These are phyloP conservation scores for Aurinia saxatilis DNA, from an alignment of 345 rosid genomes.

Conservation along the genomic window DNA sequence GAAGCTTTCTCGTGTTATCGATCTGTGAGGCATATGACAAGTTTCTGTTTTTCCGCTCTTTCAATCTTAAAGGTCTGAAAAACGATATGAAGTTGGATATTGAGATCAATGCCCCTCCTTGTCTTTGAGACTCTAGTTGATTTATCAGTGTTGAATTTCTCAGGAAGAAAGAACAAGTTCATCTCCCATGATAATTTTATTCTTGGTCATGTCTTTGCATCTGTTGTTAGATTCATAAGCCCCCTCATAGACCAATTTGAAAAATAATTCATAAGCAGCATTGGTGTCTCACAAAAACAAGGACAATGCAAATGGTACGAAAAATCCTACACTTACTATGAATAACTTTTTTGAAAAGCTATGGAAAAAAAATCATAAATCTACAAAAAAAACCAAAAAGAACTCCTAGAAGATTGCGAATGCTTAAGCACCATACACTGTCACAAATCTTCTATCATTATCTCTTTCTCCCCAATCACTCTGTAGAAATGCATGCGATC, in stretches of 20 bases:
- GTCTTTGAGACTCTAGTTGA: neutral
- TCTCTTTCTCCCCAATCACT: constrained; percentile 1
- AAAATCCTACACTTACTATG: no score
- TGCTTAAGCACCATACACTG: no score
- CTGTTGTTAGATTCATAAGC: neutral
- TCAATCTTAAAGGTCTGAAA: constrained; percentile 6
- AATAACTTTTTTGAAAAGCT: no score
- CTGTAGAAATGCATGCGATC: constrained; percentile 36
- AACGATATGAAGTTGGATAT: neutral
- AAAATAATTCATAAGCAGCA: no score
- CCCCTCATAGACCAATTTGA: no score
- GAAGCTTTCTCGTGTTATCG: constrained; percentile 94
- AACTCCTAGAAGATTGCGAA: no score
- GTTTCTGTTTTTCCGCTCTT: constrained; percentile 6
- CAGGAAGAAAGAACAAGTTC: constrained; percentile 8
- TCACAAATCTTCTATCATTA: neutral
- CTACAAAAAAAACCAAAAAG: no score
- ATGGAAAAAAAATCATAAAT: no score
- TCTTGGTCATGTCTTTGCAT: neutral
- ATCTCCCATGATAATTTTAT: neutral
- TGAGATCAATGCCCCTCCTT: constrained; percentile 1
- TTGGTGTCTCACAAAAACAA: no score
- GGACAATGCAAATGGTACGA: no score
- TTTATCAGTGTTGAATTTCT: constrained; percentile 1
- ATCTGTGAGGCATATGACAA: constrained; percentile 45